Evolutionary conservation across 1,284 basidiomycete species (phyloP).

Genomic region (Rhodotorula mucilaginosa): DNA sequence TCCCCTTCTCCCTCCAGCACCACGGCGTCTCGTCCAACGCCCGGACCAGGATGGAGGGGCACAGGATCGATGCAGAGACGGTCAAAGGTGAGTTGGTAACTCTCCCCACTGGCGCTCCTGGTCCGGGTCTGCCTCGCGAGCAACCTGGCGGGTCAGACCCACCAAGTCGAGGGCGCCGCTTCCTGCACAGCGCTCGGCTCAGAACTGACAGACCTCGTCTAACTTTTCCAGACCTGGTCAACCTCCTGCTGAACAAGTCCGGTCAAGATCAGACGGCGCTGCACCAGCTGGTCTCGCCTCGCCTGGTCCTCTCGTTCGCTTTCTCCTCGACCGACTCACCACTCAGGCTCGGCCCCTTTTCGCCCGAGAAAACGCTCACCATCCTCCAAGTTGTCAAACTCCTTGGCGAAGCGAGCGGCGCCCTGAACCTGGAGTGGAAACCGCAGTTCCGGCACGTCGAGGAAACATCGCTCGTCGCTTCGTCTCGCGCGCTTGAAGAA

Average conservation of each 20-base stretch:
- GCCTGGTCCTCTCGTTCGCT: not conserved
- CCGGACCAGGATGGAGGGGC: not conserved
- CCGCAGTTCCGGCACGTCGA: not conserved
- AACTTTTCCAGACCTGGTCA: not conserved
- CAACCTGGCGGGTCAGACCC: too few species aligned
- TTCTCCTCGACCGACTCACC: not conserved
- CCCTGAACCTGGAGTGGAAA: not conserved
- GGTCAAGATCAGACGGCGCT: not conserved
- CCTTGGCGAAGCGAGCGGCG: not conserved
- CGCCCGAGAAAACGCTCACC: not conserved
- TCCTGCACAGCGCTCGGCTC: too few species aligned
- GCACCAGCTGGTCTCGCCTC: constrained; percentile 2
- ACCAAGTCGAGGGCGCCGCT: too few species aligned
- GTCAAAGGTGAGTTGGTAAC: not conserved
- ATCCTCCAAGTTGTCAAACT: not conserved
- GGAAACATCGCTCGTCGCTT: not conserved
- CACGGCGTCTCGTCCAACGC: too few species aligned
- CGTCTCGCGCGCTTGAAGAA: not conserved
- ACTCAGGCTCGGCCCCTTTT: not conserved
- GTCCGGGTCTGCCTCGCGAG: not conserved
- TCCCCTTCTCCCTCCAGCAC: not conserved
- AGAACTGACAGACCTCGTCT: not conserved
- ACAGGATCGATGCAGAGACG: not conserved
- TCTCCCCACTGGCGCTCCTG: not conserved
- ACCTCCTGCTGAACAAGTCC: not conserved